phyloP scores from a whole-genome alignment of 2,329 filamentous ascomycete species.

The Sphaerostilbella broomeana region DNA sequence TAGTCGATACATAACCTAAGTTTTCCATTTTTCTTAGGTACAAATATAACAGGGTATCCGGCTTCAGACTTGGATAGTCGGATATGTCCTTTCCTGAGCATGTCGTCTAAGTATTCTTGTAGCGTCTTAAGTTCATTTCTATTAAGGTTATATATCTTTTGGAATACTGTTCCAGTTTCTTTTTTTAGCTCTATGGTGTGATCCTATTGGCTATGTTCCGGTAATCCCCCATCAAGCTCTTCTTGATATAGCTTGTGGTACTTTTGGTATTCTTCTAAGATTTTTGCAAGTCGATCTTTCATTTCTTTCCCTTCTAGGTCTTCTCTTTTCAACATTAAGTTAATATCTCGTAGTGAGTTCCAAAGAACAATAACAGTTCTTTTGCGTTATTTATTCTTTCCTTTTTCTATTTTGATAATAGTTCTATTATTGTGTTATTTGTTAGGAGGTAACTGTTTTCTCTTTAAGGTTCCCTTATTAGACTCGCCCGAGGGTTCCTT shows the following conservation, averaged over 20 bases:
- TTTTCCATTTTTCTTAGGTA: constrained; percentile 18
- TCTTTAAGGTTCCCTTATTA: too few relatives aligned
- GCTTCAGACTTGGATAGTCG: constrained; percentile 7
- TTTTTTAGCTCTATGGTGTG: constrained; percentile 11
- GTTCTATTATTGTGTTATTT: too few relatives aligned
- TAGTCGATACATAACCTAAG: constrained; percentile 23
- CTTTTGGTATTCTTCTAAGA: constrained; percentile 12
- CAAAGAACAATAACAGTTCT: not conserved
- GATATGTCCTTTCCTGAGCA: constrained; percentile 16
- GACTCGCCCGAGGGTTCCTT: too few relatives aligned
- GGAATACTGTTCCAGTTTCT: too few relatives aligned
- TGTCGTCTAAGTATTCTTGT: constrained; percentile 6
- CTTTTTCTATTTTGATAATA: not conserved
- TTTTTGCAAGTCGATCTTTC: constrained; percentile 12
- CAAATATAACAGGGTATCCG: constrained; percentile 16
- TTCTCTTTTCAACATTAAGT: not conserved
- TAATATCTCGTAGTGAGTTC: not conserved
- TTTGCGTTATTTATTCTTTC: not conserved
- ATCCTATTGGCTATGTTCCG: constrained; percentile 10
- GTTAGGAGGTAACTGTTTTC: too few relatives aligned
- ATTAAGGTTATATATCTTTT: constrained; percentile 14
- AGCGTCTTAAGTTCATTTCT: constrained; percentile 6
- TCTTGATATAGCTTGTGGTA: constrained; percentile 17
- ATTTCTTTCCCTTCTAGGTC: not conserved
- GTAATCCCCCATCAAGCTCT: constrained; percentile 12